Evolutionary conservation across 2,329 filamentous ascomycete species (phyloP).

Genomic region (Colletotrichum nymphaeae): DNA sequence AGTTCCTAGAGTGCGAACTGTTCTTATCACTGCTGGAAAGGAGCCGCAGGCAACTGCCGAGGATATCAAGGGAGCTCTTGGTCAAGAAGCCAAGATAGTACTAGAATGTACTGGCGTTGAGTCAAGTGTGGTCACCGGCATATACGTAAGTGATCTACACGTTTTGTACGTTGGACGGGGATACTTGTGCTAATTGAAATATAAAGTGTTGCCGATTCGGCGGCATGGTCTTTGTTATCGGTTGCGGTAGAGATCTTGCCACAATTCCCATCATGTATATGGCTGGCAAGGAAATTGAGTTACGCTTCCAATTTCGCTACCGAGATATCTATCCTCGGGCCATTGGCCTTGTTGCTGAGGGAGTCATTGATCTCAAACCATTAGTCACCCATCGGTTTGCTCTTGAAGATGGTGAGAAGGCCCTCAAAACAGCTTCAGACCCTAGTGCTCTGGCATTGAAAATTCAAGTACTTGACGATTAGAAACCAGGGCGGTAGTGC

Average conservation of each 20-base stretch:
- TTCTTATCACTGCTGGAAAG: constrained; percentile 7
- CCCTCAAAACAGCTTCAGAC: constrained; percentile 39
- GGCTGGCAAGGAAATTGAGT: constrained; percentile 46
- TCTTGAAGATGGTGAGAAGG: constrained; percentile 46
- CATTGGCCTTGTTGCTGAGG: constrained; percentile 47
- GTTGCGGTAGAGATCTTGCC: constrained; percentile 47
- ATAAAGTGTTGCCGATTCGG: constrained; percentile 42
- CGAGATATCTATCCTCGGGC: constrained; percentile 53
- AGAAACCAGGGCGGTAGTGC: background rate
- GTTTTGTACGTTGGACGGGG: background rate
- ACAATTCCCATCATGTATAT: constrained; percentile 51
- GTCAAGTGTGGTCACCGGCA: constrained; percentile 69
- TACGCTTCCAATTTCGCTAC: constrained; percentile 52
- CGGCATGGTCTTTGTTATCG: constrained; percentile 49
- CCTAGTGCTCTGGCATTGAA: constrained; percentile 31
- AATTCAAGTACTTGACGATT: constrained; percentile 36
- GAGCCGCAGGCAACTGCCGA: constrained; percentile 25
- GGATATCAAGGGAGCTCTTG: constrained; percentile 41
- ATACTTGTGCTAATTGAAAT: background rate
- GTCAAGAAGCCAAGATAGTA: constrained; percentile 62
- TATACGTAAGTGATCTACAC: constrained; percentile 56
- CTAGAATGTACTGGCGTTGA: constrained; percentile 78
- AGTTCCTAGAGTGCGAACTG: constrained; percentile 17
- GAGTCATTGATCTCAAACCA: constrained; percentile 43
- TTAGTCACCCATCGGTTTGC: constrained; percentile 46